Evolutionary conservation across 768 basidiomycete genomes (phyloP), one percentile per base, ranked within the genome.

Genomic region (Boletus tylopilopsis): DNA sequence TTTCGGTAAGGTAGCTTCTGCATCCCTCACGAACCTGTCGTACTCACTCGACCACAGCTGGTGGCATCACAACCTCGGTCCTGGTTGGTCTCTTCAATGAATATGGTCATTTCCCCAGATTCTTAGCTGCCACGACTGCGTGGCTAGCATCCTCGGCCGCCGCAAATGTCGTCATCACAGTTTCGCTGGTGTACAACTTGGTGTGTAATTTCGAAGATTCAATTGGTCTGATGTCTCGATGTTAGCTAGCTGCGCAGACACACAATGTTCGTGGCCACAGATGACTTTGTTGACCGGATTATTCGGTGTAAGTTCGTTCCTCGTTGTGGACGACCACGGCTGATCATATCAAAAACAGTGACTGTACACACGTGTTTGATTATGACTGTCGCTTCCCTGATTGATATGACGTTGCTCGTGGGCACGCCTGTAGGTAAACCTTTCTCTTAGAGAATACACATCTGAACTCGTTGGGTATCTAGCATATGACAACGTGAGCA

Each of bases 101-200:
- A 35, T 74, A 67, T 49, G 49, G 61, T 1, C 53, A 64, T 16
- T 71, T 74, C 53, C 61, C 63, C 35, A 51, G 61, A 33, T 68
- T 71, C 40, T 56, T 71, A 37, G 66, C 61, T 6, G 58, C 64
- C 34, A 62, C 69, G 10, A 64, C 68, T 29, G 53, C 73, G 27
- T 77, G 77, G 77, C 62, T 79, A 3, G 70, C 64, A 1, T 66
- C 70, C 29, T 73, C 72, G 8, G 66, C 68, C 8, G 57, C 69
- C 11, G 70, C 69, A 12, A 76, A 78, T 46, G 56, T 74, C 19
- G 33, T 68, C 4, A 78, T 79, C 38, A 76, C 76, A 0, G 48
- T 55, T 18, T 67, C 71, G 3, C 63, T 79, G 10, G 75, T 76
- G 6, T 70, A 67, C 66, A 70, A 70, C 54, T 56, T 79, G 57